A percentile compares a stretch with the other conserved stretches of the same genome.
These are phyloP conservation scores for Verbascum thapsus DNA, from an alignment of 257 asterid species.

Conservation along the genomic window DNA sequence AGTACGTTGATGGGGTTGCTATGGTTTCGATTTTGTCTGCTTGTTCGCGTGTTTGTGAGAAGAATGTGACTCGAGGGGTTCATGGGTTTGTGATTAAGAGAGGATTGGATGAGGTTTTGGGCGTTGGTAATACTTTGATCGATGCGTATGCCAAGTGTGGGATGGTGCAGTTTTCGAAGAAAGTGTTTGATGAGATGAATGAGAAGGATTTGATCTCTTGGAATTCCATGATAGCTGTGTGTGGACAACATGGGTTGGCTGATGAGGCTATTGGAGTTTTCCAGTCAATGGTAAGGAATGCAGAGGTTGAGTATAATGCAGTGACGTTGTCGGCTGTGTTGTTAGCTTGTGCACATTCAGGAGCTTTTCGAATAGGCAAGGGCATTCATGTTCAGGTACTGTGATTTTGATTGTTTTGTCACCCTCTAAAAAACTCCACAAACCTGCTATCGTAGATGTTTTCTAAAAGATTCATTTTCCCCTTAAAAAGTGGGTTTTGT, in stretches of 20 bases:
- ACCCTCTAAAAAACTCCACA: no score
- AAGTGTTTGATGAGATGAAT: slow-evolving; percentile 68
- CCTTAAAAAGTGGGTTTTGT: no score
- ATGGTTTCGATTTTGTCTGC: slow-evolving; percentile 79
- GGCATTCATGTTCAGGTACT: slow-evolving; percentile 78
- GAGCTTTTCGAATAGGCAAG: slow-evolving; percentile 76
- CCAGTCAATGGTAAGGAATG: slow-evolving; percentile 43
- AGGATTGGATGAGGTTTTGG: slow-evolving; percentile 59
- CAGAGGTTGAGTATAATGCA: slow-evolving; percentile 51
- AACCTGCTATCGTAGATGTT: no score
- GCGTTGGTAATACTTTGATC: slow-evolving; percentile 75
- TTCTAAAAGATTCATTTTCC: no score
- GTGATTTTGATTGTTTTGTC: no score
- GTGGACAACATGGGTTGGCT: slow-evolving; percentile 70
- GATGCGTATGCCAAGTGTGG: slow-evolving; percentile 90
- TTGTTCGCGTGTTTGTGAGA: slow-evolving; percentile 69
- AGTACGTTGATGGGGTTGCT: slow-evolving; percentile 65
- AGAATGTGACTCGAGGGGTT: slow-evolving; percentile 54
- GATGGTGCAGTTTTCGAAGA: slow-evolving; percentile 59
- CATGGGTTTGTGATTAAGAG: slow-evolving; percentile 70
- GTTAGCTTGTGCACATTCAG: slow-evolving; percentile 87
- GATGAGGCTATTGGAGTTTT: slow-evolving; percentile 65
- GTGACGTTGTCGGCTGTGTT: slow-evolving; percentile 73
- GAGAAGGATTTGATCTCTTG: slow-evolving; percentile 74
- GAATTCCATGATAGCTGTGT: slow-evolving; percentile 87